Percentiles rank a stretch among this genome's conserved stretches.
Evolutionary conservation across 2,329 filamentous ascomycete genomes (phyloP).

Genomic region (Botrytis hyacinthi): DNA sequence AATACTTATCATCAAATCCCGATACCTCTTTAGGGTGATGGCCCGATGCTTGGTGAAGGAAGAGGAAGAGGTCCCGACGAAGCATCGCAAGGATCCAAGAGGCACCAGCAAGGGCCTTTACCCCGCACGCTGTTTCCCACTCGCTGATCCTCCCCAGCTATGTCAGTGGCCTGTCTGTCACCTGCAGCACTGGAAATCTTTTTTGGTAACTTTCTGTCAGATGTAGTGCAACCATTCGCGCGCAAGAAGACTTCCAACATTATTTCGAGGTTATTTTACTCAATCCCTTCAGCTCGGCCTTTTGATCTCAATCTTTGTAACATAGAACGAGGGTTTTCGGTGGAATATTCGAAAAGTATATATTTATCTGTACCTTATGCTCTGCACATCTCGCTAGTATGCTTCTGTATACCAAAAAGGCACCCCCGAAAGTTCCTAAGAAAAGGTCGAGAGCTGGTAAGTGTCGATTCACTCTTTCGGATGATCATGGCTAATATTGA

Average conservation of each 20-base stretch:
- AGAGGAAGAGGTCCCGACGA: background rate
- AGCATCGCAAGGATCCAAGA: background rate
- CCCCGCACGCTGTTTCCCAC: constrained; percentile 5
- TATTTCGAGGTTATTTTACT: background rate
- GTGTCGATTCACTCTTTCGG: constrained; percentile 25
- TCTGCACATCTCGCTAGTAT: constrained; percentile 40
- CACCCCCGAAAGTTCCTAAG: constrained; percentile 58
- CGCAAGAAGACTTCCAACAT: constrained; percentile 3
- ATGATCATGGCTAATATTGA: constrained; percentile 24
- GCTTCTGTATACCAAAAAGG: constrained; percentile 58
- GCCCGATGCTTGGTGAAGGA: background rate
- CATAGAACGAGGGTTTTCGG: background rate
- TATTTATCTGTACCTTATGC: background rate
- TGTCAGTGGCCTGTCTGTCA: background rate
- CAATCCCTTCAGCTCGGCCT: background rate
- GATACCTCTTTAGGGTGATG: background rate
- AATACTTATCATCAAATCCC: background rate
- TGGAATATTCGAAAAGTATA: background rate
- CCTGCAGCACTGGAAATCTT: constrained; percentile 6
- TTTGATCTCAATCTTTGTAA: background rate
- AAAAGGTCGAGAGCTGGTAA: constrained; percentile 58
- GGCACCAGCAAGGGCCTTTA: constrained; percentile 5
- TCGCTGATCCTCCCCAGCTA: constrained; percentile 5
- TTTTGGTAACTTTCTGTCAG: constrained; percentile 1
- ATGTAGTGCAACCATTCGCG: constrained; percentile 15